Evolutionary conservation across 306 rosid species (phyloP), one percentile per base, ranked within the genome.

Genomic region (Hylodesmum podocarpum): DNA sequence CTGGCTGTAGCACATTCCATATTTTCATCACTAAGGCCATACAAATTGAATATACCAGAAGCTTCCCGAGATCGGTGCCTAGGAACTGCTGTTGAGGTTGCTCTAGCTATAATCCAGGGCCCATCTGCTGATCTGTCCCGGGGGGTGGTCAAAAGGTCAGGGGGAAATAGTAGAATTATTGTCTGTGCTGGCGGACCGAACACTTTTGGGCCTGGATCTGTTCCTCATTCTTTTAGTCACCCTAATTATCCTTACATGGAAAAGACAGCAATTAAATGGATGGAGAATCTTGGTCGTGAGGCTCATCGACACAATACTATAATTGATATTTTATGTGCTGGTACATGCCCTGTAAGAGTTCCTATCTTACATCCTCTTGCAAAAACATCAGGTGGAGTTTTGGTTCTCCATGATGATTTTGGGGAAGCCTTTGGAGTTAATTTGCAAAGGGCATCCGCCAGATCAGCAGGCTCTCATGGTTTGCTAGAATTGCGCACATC

Each of bases 401-500:
- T 95, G 78, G 89, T 92, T 80, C 97, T 95, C 82, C 97, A 95
- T 66, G 99, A 95, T 66, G 98, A 95, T 89, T 95, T 95, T 73
- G 99, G 99, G 37, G 99, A 95, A 88, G 99, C 99, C 62, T 95
- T 95, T 84, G 99, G 99, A 31, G 97, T 95, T 79, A 95, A 95
- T 87, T 88, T 95, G 85, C 99, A 92, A 82, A 90, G 97, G 86
- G 97, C 99, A 34, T 83, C 99, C 75, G 77, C 92, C 76, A 89
- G 99, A 84, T 91, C 98, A 62, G 92, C 97, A 76, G 98, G 97
- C 34, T 91, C 91, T 63, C 96, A 86, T 83, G 98, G 97, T 78
- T 82, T 91, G 83, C 85, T 93, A 70, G 98, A 89, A 78, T 79
- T 91, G 77, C 97, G 97, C 19, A 88, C 84, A 33, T 91, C 98